A percentile compares a stretch with the other conserved stretches of the same genome.
Conservation (phyloP, 257 asterid genomes). For the Vinca minor region DNA sequence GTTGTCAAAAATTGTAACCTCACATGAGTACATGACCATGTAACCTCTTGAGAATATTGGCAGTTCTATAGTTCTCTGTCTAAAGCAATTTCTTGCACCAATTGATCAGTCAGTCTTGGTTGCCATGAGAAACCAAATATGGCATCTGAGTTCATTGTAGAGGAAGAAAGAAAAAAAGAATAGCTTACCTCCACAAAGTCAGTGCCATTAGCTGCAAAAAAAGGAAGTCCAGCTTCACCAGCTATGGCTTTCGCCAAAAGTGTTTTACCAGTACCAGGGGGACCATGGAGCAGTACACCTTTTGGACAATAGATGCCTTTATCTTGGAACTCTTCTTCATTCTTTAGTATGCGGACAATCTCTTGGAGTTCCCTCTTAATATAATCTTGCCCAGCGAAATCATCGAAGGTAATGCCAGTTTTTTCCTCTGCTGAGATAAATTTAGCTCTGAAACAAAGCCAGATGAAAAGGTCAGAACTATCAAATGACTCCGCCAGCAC, state of each 20-base stretch:
- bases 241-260: constrained; percentile 99
- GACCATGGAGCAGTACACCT: constrained; percentile 98
- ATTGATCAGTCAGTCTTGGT: not conserved
- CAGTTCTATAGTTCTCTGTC: not conserved
- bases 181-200: constrained; percentile 93
- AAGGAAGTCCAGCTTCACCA: constrained; percentile 99
- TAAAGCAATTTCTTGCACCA: not conserved
- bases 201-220: constrained; percentile 95
- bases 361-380: constrained; percentile 96
- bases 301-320: constrained; percentile 97
- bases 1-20: not conserved
- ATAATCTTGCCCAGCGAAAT: constrained; percentile 98
- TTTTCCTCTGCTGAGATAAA: constrained; percentile 95
- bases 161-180: not conserved
- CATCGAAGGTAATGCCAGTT: constrained; percentile 93
- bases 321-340: constrained; percentile 84
- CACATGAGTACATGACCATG: no score
- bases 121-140: not conserved
- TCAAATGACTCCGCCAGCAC: not conserved
- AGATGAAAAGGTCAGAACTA: constrained; percentile 18
- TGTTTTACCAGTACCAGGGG: constrained; percentile 99
- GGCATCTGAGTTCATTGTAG: not conserved
- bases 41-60: not conserved
- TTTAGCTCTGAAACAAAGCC: constrained; percentile 62
- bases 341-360: constrained; percentile 79